Conservation (phyloP, 2,329 filamentous ascomycete genomes). For the Monosporascus sp. region DNA sequence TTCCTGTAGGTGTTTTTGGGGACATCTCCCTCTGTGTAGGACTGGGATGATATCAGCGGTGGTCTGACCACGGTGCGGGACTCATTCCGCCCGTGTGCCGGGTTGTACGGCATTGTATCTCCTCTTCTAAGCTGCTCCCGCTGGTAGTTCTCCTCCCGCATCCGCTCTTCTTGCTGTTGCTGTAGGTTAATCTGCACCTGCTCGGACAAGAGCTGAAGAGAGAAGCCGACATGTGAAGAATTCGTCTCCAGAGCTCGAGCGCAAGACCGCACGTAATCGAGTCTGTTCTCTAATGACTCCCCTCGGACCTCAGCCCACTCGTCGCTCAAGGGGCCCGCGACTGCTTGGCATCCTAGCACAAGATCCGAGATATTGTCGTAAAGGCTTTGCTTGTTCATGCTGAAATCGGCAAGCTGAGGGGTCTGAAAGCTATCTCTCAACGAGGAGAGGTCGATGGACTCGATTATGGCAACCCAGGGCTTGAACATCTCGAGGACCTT, state of each 20-base stretch:
- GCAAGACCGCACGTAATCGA: conserved; percentile 74
- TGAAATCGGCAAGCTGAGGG: conserved; percentile 81
- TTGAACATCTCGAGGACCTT: conserved; percentile 85
- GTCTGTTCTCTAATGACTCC: conserved; percentile 79
- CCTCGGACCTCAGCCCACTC: conserved; percentile 94
- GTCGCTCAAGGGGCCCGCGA: conserved; percentile 86
- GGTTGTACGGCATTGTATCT: conserved; percentile 53
- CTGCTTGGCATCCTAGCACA: conserved; percentile 78
- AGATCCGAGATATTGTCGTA: conserved; percentile 94
- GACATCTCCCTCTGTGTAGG: conserved; percentile 58
- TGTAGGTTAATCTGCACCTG: conserved; percentile 59
- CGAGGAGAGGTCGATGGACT: conserved; percentile 83
- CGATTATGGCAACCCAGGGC: conserved; percentile 82
- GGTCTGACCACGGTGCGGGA: conserved; percentile 45
- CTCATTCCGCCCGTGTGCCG: conserved; percentile 51
- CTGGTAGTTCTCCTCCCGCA: conserved; percentile 39
- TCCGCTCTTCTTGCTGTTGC: conserved; percentile 39
- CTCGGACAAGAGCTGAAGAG: conserved; percentile 80
- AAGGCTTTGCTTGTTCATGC: conserved; percentile 82
- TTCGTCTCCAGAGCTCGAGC: conserved; percentile 79
- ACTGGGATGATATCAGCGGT: conserved; percentile 50
- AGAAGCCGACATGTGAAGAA: conserved; percentile 81
- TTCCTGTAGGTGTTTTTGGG: conserved; percentile 49
- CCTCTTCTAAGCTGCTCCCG: conserved; percentile 51
- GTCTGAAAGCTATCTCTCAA: conserved; percentile 75